A percentile compares a stretch with the other conserved stretches of the same genome.
These are phyloP conservation scores for Aspergillus hancockii DNA, from an alignment of 495 filamentous ascomycete species.

Conservation along the genomic window DNA sequence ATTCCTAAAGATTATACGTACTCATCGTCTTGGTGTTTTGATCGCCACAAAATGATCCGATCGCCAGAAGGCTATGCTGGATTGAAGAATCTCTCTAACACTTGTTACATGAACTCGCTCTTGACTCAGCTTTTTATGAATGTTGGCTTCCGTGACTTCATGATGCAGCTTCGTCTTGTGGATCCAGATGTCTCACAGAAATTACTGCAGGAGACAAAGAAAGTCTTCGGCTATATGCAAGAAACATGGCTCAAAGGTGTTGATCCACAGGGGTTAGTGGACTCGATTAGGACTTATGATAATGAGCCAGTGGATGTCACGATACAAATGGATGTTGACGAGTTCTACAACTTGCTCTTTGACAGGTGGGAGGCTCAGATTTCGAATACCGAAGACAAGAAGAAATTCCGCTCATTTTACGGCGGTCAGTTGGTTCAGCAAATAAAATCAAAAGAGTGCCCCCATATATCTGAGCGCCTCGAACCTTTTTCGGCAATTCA, in stretches of 20 bases:
- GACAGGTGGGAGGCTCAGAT: conserved; percentile 90
- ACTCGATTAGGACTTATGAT: conserved; percentile 78
- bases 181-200: conserved; percentile 60
- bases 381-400: conserved; percentile 63
- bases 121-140: conserved; percentile 99
- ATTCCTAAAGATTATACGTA: conserved; percentile 56
- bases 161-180: conserved; percentile 62
- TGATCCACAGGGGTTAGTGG: conserved; percentile 72
- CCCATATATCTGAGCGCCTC: conserved; percentile 85
- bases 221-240: conserved; percentile 84
- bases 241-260: conserved; percentile 69
- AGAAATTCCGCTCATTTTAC: conserved; percentile 79
- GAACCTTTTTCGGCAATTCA: conserved; percentile 96
- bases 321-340: conserved; percentile 96
- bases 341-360: conserved; percentile 93
- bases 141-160: conserved; percentile 79
- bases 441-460: conserved; percentile 90
- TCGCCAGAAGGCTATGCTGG: conserved; percentile 79
- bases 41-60: conserved; percentile 68
- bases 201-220: conserved; percentile 75
- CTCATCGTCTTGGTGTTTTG: conserved; percentile 58
- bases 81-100: conserved; percentile 87
- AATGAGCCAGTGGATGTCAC: conserved; percentile 81
- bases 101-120: conserved; percentile 96
- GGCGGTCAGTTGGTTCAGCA: conserved; percentile 92